Evolutionary conservation across 768 basidiomycete genomes (phyloP), one percentile per base, ranked within the genome.

Genomic region (Boletus rubescentipes): DNA sequence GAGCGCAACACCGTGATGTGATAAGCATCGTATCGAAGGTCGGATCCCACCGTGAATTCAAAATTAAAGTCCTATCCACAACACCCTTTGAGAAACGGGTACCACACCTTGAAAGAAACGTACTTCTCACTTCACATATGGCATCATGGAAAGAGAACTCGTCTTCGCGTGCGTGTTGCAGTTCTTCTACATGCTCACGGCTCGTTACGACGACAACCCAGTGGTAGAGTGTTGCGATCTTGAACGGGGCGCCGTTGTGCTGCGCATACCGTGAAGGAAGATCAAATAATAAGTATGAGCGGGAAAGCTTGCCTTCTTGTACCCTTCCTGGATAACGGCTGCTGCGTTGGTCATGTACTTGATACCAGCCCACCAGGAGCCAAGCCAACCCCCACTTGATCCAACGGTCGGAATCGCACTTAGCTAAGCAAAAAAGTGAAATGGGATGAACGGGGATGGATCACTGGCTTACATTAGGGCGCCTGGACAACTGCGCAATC

Each of bases 161-260:
- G 30, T 73, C 70, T 10, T 78, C 74, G 0, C 74, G 65, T 4
- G 73, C 72, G 37, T 66, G 75, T 16, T 67, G 62, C 18, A 78
- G 12, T 35, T 80, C 77, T 9, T 78, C 72, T 38, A 78, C 55
- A 8, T 70, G 52, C 29, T 60, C 53, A 0, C 57, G 61, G 2
- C 66, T 65, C 12, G 59, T 66, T 1, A 75, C 49, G 9, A 81
- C 49, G 23, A 80, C 71, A 0, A 70, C 49, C 77, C 78, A 81
- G 39, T 63, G 63, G 15, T 48, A 48, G 10, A 64, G 30, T 2
- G 54, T 56, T 3, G 73, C 52, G 31, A 74, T 58, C 52, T 71
- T 70, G 60, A 72, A 77, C 5, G 65, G 49, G 7, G 52, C 47
- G 23, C 49, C 55, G 12, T 63, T 65, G 56, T 69, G 56, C 69